Base-by-base conservation (phyloP, 805 yeast species). In the Torulaspora quercuum region DNA sequence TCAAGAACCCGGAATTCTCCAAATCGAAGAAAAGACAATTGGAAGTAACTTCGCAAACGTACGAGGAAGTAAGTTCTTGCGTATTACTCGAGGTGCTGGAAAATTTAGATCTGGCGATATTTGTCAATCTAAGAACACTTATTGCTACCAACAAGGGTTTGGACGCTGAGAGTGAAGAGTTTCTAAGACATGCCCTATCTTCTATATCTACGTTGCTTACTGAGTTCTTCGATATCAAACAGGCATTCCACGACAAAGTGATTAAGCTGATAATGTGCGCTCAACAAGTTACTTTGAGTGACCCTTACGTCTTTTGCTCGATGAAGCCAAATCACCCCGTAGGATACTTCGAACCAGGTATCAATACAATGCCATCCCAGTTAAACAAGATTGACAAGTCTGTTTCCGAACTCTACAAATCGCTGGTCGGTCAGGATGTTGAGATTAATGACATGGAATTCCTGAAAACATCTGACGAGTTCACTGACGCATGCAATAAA, bases 141-240 rank as follows among this genome's bases (percentile, higher is more conserved):
- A 48, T 55, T 10, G 46, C 50, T 14, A 46, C 46, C 16, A 39
- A 48, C 46, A 16, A 42, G 42, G 22, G 36, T n/a, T 19, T 57
- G 6, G 62, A 58, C 34, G 35, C 42, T 9, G 64, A 59, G 37
- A 51, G 57, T 29, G 53, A 50, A 37, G 62, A 59, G 25, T 53
- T 59, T 37, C 46, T 58, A 21, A 50, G 49, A 29, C 63, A 58
- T 35, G 49, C 61, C 0, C 46, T 57, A 41, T 45, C 54, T 3
- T 47, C 59, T 1, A 45, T 50, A 2, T 52, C 61, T 5, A 39
- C 50, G 4, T 25, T 57, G 7, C 48, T 79, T 4, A 66, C 80
- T n/a, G 94, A 84, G 33, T 87, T 83, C 53, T 75, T 80, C 51
- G 82, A 80, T 44, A 64, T 73, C 30, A 88, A 87, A 50, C 95